These are phyloP conservation scores for Phytophthora citrophthora DNA, from an alignment of 352 stramenopile genomes.

Conservation along the genomic window DNA sequence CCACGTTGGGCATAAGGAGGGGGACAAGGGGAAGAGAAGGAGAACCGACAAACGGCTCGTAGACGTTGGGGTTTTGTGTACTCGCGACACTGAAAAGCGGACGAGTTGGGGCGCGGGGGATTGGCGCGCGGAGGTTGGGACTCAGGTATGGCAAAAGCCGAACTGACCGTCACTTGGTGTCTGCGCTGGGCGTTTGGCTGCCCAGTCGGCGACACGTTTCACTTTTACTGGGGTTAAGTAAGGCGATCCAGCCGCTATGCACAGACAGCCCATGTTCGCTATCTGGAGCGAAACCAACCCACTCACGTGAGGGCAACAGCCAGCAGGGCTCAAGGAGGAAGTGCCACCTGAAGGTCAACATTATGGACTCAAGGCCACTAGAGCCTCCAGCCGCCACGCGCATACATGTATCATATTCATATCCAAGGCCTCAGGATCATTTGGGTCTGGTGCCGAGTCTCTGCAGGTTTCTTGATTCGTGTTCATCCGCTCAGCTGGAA, in stretches of 20 bases:
- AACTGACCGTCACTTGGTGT: conserved; percentile 18
- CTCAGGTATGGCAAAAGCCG: conserved; percentile 34
- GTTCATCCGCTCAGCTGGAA: conserved; percentile 33
- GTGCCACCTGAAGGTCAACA: conserved; percentile 15
- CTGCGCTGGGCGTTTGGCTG: background rate
- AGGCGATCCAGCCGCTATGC: conserved; percentile 22
- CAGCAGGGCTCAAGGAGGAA: conserved; percentile 20
- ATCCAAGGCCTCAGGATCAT: background rate
- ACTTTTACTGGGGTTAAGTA: conserved; percentile 33
- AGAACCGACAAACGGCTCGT: conserved; percentile 1
- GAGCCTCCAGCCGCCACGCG: background rate
- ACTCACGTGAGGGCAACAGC: conserved; percentile 18
- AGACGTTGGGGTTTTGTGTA: conserved; percentile 2
- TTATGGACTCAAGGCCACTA: conserved; percentile 4
- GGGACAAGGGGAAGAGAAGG: background rate
- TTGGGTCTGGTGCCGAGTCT: background rate
- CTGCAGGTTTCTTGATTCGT: conserved; percentile 6
- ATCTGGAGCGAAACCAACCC: conserved; percentile 20
- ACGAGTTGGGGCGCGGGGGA: conserved; percentile 11
- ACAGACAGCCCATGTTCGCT: conserved; percentile 26
- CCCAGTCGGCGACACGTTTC: conserved; percentile 21
- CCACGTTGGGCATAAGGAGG: conserved; percentile 52
- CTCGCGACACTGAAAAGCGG: conserved; percentile 18
- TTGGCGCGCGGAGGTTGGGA: conserved; percentile 1
- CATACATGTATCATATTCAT: background rate